Conservation (phyloP, 768 basidiomycete species). For the Mycena rosella region DNA sequence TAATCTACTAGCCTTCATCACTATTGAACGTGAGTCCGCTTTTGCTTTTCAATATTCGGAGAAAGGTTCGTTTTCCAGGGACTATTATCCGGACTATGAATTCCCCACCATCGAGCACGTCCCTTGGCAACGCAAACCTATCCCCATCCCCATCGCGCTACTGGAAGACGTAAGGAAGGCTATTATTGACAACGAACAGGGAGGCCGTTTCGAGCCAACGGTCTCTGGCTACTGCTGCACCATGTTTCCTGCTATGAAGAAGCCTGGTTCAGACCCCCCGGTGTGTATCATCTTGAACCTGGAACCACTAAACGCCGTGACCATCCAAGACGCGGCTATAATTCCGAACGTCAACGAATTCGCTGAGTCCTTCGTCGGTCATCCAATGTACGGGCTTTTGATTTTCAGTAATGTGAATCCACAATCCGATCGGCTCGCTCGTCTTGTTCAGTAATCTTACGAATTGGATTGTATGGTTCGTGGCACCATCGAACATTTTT, state of each 20-base stretch:
- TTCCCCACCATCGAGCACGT: slow-evolving; percentile 41
- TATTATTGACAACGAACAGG: slow-evolving; percentile 33
- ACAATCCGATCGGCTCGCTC: no score
- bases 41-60: no score
- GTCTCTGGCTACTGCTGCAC: slow-evolving; percentile 39
- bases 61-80: no score
- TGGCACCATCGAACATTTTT: no score
- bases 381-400: slow-evolving; percentile 40
- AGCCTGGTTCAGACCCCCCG: slow-evolving; percentile 34
- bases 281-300: slow-evolving; percentile 50
- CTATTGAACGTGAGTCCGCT: slow-evolving; percentile 35
- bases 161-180: slow-evolving; percentile 36
- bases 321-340: no score
- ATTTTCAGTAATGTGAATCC: no score
- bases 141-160: slow-evolving; percentile 39
- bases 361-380: slow-evolving; percentile 40
- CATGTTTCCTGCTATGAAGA: slow-evolving; percentile 43
- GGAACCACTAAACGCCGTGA: slow-evolving; percentile 49
- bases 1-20: slow-evolving; percentile 33
- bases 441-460: no score
- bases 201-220: slow-evolving; percentile 40
- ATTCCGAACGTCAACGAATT: no score
- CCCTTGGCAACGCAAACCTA: slow-evolving; percentile 39
- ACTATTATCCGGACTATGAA: slow-evolving; percentile 40
- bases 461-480: no score